Percentiles rank a stretch among this genome's conserved stretches.
Evolutionary conservation across 768 basidiomycete genomes (phyloP).

Genomic region (Collybiopsis luxurians): DNA sequence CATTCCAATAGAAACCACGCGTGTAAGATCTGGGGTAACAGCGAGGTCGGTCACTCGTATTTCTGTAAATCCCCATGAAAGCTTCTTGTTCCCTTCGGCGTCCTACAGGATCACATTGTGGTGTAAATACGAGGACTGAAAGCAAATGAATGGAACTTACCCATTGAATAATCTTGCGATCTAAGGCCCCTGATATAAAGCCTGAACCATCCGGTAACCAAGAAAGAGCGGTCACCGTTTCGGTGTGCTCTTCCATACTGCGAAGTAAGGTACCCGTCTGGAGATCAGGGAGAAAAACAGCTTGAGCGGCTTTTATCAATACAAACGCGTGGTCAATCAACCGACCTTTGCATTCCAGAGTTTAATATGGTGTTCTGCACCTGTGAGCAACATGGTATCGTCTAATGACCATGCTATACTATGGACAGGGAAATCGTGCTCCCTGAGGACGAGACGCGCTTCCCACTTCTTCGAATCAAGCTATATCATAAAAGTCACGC

Average conservation of each 20-base stretch:
- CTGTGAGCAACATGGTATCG: conserved; percentile 78
- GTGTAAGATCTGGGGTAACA: conserved; percentile 79
- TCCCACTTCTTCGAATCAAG: conserved; percentile 56
- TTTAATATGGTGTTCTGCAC: conserved; percentile 77
- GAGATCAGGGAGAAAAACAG: background rate
- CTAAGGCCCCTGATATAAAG: conserved; percentile 87
- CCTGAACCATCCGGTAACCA: conserved; percentile 90
- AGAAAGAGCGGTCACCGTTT: conserved; percentile 80
- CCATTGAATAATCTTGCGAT: conserved; percentile 82
- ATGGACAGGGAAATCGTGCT: conserved; percentile 77
- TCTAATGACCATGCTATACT: conserved; percentile 93
- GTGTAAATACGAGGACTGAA: background rate
- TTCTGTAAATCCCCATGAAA: conserved; percentile 65
- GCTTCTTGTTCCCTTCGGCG: conserved; percentile 65
- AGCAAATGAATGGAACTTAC: conserved; percentile 39
- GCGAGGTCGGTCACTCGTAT: conserved; percentile 88
- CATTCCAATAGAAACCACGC: conserved; percentile 85
- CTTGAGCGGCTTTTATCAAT: background rate
- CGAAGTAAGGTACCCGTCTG: conserved; percentile 76
- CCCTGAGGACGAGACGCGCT: conserved; percentile 58
- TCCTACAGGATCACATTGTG: conserved; percentile 48
- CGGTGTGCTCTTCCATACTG: conserved; percentile 67
- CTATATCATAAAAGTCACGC: conserved; percentile 26
- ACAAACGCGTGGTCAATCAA: conserved; percentile 17
- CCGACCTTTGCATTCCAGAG: conserved; percentile 87